These are phyloP conservation scores for Ruellia speciosa DNA, from an alignment of 305 asterid species.

Conservation along the genomic window DNA sequence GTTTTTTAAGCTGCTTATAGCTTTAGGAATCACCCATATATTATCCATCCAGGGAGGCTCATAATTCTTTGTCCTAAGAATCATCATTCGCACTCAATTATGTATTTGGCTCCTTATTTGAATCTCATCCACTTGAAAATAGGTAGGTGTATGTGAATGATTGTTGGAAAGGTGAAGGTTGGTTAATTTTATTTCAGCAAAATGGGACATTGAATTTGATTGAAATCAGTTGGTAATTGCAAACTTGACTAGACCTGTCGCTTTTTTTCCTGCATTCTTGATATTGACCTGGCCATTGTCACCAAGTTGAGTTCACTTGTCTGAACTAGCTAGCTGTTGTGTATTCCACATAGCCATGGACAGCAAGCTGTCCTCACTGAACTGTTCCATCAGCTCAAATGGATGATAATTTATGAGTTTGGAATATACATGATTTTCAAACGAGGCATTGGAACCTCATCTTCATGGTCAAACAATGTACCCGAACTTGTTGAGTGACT, in stretches of 20 bases:
- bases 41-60: conserved; percentile 23
- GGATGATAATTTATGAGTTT: conserved; percentile 1
- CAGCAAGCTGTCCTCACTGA: conserved; percentile 7
- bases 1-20: conserved; percentile 23
- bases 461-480: neutral
- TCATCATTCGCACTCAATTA: conserved; percentile 12
- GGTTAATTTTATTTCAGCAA: conserved; percentile 12
- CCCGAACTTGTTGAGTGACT: no score
- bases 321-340: conserved; percentile 6
- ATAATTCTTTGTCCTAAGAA: conserved; percentile 14
- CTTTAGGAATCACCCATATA: conserved; percentile 20
- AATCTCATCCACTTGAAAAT: conserved; percentile 22
- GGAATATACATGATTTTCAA: conserved; percentile 6
- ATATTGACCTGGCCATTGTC: neutral
- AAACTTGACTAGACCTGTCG: neutral
- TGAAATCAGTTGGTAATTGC: neutral
- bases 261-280: conserved; percentile 7
- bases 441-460: neutral
- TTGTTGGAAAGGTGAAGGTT: conserved; percentile 16
- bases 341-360: conserved; percentile 4
- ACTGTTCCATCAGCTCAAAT: neutral
- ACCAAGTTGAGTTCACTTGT: conserved; percentile 4
- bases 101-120: conserved; percentile 18
- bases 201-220: neutral
- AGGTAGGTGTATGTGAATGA: conserved; percentile 16